Base-by-base conservation (phyloP, 1,139 yeast genomes). In the Pichia norvegensis region DNA sequence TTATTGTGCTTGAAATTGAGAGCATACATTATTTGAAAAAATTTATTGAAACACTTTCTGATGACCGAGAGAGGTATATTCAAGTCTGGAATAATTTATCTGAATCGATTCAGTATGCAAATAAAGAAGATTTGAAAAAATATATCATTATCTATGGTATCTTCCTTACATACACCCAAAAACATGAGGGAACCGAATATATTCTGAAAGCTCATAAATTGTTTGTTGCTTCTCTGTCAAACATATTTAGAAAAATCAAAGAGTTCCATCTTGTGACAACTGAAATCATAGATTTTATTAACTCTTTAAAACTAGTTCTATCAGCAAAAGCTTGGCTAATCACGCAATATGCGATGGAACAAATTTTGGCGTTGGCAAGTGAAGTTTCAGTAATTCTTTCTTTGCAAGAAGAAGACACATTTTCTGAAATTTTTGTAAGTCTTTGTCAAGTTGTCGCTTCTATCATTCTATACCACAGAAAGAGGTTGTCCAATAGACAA, bases 281-380 rank as follows among this genome's bases (percentile, higher is more conserved):
- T 2, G 16, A 31, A 3, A 14, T 38, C n/a, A 8, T 31, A 4
- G 20, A 20, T 9, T 33, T 53, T 10, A 35, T 55, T 8, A 29
- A 39, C 5, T 45, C 50, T 10, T 44, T 78, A n/a, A 74, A 70
- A 44, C 46, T 57, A 1, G 54, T 72, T 16, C 63, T 82, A 22
- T 64, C 74, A 9, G 74, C 74, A 4, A 73, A 73, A 52, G 56
- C 76, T 0, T 79, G 86, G 84, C 54, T 76, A 1, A 70, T 85
- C 46, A 70, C 75, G n/a, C 96, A 86, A 60, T 83, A 82, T 57
- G 61, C 76, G 1, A 43, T 82, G 19, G 96, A 87, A 60, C 54
- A 72, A 29, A 60, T 73, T 1, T 48, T 82, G 3, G 60, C 70
- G 3, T 71, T 41, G 9, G 55, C 72, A 4, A 11, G 14, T 4